Evolutionary conservation across 192 early-diverging fungal genomes (phyloP).

Genomic region (Haplosporangium gracile): DNA sequence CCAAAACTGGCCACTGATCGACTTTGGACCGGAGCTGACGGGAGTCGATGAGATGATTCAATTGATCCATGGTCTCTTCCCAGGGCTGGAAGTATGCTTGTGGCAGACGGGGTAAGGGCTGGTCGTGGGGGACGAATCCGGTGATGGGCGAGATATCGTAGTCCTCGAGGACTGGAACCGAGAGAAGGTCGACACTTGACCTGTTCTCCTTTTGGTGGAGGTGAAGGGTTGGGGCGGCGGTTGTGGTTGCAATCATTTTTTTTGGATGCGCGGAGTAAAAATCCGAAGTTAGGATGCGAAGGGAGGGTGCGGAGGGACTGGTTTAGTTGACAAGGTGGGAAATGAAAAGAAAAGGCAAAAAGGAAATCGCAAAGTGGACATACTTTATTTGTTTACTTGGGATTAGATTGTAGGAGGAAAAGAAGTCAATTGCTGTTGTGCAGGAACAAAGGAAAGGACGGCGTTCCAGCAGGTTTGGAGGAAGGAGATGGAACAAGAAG

Average conservation of each 20-base stretch:
- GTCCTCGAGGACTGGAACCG: slow-evolving; percentile 70
- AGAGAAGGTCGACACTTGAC: neutral
- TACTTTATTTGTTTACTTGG: neutral
- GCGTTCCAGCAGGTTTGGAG: neutral
- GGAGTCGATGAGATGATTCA: slow-evolving; percentile 78
- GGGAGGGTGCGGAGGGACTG: neutral
- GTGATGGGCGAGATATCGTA: slow-evolving; percentile 84
- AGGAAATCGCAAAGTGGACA: no score
- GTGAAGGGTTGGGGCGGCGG: neutral
- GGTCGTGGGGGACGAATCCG: slow-evolving; percentile 86
- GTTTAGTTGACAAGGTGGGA: neutral
- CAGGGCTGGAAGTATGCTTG: slow-evolving; percentile 86
- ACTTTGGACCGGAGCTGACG: slow-evolving; percentile 73
- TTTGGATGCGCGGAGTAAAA: neutral
- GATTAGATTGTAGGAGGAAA: no score
- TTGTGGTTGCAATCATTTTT: neutral
- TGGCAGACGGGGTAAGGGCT: slow-evolving; percentile 79
- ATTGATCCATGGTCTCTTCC: slow-evolving; percentile 87
- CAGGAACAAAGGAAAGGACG: neutral
- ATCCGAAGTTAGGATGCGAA: neutral
- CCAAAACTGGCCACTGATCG: slow-evolving; percentile 72
- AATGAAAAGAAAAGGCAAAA: neutral
- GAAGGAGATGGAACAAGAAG: neutral
- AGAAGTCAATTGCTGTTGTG: no score
- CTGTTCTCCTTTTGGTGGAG: neutral